Percentiles rank a stretch among this genome's conserved stretches.
Evolutionary conservation across 768 basidiomycete species (phyloP).

Genomic region (Gelatoporia subvermispora): DNA sequence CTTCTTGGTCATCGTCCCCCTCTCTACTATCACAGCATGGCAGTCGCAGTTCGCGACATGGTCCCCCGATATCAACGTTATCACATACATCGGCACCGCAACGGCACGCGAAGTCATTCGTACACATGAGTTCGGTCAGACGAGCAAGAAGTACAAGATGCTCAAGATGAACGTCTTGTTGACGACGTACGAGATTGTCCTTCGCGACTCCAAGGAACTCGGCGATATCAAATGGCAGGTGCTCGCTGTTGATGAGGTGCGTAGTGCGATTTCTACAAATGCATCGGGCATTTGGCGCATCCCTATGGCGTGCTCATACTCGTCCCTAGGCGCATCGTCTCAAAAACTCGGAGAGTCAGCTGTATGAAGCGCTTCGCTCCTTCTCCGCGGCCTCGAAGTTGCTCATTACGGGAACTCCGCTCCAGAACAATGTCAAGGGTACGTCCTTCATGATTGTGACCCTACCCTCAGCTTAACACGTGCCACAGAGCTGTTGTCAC

Average conservation of each 20-base stretch:
- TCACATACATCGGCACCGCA: conserved; percentile 92
- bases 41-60: conserved; percentile 90
- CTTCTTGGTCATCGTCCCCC: conserved; percentile 94
- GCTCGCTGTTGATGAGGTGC: conserved; percentile 90
- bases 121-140: conserved; percentile 83
- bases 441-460: conserved; percentile 3
- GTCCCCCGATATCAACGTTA: conserved; percentile 96
- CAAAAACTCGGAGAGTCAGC: conserved; percentile 96
- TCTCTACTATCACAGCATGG: conserved; percentile 98
- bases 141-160: conserved; percentile 90
- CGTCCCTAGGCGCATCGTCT: conserved; percentile 80
- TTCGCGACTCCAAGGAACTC: conserved; percentile 86
- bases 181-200: conserved; percentile 93
- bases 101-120: conserved; percentile 87
- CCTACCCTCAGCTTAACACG: conserved; percentile 11
- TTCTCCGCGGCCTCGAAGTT: conserved; percentile 91
- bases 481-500: conserved; percentile 74
- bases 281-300: not conserved
- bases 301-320: not conserved
- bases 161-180: conserved; percentile 96
- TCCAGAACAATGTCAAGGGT: conserved; percentile 99
- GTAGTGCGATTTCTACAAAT: conserved; percentile 16
- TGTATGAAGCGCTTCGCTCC: conserved; percentile 89
- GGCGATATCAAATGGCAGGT: conserved; percentile 97
- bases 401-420: conserved; percentile 95